These are phyloP conservation scores for Cystobasidium ongulense DNA, from an alignment of 768 basidiomycete species.

Conservation along the genomic window DNA sequence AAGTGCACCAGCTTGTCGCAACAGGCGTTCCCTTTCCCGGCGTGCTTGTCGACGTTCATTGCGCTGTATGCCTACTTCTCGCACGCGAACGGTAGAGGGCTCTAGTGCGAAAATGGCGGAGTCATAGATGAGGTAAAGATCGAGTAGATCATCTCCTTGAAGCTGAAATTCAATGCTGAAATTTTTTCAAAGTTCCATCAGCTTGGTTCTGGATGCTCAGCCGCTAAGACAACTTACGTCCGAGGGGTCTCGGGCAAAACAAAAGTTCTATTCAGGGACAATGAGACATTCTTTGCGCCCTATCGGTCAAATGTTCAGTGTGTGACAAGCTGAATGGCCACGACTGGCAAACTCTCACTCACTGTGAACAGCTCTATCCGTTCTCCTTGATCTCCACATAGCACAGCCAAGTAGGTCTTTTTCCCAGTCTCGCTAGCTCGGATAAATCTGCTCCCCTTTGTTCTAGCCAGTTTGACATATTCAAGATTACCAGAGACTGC, in stretches of 20 bases:
- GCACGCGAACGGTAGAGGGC: conserved; percentile 85
- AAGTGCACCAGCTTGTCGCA: conserved; percentile 52
- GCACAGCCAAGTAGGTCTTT: conserved; percentile 89
- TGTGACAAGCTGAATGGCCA: neutral
- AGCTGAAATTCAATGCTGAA: conserved; percentile 71
- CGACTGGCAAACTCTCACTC: conserved; percentile 54
- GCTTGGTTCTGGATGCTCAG: too few species aligned
- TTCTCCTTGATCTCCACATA: conserved; percentile 85
- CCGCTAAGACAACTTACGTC: conserved; percentile 16
- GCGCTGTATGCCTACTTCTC: conserved; percentile 81
- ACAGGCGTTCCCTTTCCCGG: conserved; percentile 66
- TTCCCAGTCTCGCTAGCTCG: conserved; percentile 82
- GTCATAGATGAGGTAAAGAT: conserved; percentile 78
- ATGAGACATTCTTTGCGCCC: conserved; percentile 54
- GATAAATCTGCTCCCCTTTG: conserved; percentile 71
- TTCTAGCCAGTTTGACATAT: conserved; percentile 85
- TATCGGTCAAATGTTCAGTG: neutral
- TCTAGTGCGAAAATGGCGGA: conserved; percentile 88
- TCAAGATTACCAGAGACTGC: conserved; percentile 60
- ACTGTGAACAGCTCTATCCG: conserved; percentile 90
- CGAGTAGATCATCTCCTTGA: conserved; percentile 85
- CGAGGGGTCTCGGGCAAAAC: conserved; percentile 84
- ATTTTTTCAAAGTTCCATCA: neutral
- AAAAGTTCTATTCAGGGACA: conserved; percentile 70
- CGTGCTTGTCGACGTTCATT: conserved; percentile 72